Evolutionary conservation across 768 basidiomycete species (phyloP), one percentile per base, ranked within the genome.

Genomic region (Mycena indigotica): DNA sequence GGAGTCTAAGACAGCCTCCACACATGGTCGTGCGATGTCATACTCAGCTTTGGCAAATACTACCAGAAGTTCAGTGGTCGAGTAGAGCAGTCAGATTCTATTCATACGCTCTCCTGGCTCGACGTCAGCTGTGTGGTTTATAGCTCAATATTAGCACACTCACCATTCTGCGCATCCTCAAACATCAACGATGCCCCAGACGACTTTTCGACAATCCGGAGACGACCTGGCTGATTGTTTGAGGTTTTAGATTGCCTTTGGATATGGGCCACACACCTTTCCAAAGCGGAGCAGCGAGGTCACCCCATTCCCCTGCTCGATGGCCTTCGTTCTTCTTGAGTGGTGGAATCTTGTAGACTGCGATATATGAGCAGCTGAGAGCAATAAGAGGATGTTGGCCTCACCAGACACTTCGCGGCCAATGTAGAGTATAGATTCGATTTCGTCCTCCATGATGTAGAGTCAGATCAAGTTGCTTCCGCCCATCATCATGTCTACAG

Each of bases 1-100:
- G 1, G 93, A 95, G 70, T 98, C 95, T 25, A 97, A 79, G 16
- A 95, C 94, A n/a, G 92, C 89, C 63, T 98, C 95, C n/a, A 98
- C 91, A 26, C 84, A 87, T 4, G 93, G 91, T 56, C 85, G 86
- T 41, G 82, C 74, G 16, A 86, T 79, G 66, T 91, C 88, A 67
- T 97, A 98, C 41, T 84, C 84, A 16, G 93, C 86, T 62, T 84
- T 87, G 40, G 95, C 95, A 76, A 98, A 98, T 54, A 91, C 92
- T 91, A 71, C 32, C 28, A 58, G 46, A 41, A 48, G 58, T 73
- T 55, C 52, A 60, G 57, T 46, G 44, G 19, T 28, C 17, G 54
- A 48, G n/a, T 56, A 45, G 59, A 48, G 29, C 51, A n/a, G 68
- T 35, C 45, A 44, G 50, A 50, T 53, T 51, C 40, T n/a, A 60